Base-by-base conservation (phyloP, 495 filamentous ascomycete species). In the Parathielavia appendiculata region DNA sequence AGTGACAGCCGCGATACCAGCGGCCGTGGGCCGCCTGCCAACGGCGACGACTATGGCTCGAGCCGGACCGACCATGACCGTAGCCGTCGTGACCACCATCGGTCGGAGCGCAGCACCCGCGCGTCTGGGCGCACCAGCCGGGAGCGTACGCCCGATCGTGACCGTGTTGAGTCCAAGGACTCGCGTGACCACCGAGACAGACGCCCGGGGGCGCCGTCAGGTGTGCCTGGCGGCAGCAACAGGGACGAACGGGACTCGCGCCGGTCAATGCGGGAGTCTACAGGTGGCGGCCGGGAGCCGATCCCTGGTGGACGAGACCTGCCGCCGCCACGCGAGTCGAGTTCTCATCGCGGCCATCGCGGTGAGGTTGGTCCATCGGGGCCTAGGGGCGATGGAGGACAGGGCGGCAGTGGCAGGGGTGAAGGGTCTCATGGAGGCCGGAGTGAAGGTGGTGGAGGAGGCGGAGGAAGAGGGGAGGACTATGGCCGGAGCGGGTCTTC, bases 81-180 rank as follows among this genome's bases (percentile, higher is more conserved):
- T 26, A 68, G 71, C 54, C 69, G 76, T 30, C 71, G 76, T 30
- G 73, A 76, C 7, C 74, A 78, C 17, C 70, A 72, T 44, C 71
- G 75, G 11, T 65, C 67, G 5, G 76, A 78, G 7, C 68, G 77
- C 38, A 23, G 56, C 47, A 51, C 12, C 30, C 67, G 74, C 45
- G 50, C 65, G 12, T 76, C 75, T 4, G 68, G 75, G 11, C 69
- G 76, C 22, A 76, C 55, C 56, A 80, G 75, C 56, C 40, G 57
- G 14, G 57, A 59, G 11, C 40, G 57, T 10, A 50, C 51, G 8
- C 41, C 48, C 12, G 56, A 59, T 12, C 38, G 57, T 0, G 57
- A 54, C 22, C 39, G 55, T 11, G 26, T 2, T 6, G 59, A 57
- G 68, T 62, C n/a, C 9, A 57, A 50, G 55, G 55, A 57, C 8